Conservation (phyloP, 441 rosid genomes). For the Mallotus japonicus region DNA sequence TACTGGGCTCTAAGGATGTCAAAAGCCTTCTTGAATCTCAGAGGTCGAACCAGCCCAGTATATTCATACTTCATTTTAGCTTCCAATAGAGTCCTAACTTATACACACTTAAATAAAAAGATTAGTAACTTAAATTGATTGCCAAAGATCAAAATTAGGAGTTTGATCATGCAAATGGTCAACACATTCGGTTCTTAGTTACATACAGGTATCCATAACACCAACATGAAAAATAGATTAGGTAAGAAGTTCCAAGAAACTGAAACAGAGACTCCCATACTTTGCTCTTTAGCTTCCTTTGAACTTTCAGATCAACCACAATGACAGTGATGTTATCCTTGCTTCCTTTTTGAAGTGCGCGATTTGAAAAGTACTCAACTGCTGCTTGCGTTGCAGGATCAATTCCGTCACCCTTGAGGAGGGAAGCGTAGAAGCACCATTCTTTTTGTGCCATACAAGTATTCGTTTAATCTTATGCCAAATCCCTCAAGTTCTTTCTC, state of each 20-base stretch:
- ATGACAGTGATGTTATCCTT: constrained; percentile 74
- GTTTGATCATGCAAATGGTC: too few species aligned
- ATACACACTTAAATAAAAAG: too few species aligned
- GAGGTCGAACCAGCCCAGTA: too few species aligned
- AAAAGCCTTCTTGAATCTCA: too few species aligned
- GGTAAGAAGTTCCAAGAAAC: constrained; percentile 6
- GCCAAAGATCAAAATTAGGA: too few species aligned
- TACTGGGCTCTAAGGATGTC: too few species aligned
- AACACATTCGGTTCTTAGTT: constrained; percentile 20
- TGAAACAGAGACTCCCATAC: constrained; percentile 33
- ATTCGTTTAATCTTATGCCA: constrained; percentile 93
- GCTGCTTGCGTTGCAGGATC: constrained; percentile 89
- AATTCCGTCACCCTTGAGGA: constrained; percentile 36
- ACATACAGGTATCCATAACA: constrained; percentile 27
- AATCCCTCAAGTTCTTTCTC: constrained; percentile 99
- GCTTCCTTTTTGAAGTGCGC: constrained; percentile 83
- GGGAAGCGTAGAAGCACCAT: constrained; percentile 30
- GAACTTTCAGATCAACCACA: constrained; percentile 82
- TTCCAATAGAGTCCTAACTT: too few species aligned
- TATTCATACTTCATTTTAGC: too few species aligned
- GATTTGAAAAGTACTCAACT: constrained; percentile 64
- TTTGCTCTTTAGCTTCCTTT: constrained; percentile 76
- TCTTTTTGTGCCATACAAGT: constrained; percentile 79
- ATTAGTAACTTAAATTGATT: too few species aligned
- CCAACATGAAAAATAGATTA: constrained; percentile 42